These are phyloP conservation scores for Vaccinium corymbosum DNA, from an alignment of 148 eudicot species.

Conservation along the genomic window DNA sequence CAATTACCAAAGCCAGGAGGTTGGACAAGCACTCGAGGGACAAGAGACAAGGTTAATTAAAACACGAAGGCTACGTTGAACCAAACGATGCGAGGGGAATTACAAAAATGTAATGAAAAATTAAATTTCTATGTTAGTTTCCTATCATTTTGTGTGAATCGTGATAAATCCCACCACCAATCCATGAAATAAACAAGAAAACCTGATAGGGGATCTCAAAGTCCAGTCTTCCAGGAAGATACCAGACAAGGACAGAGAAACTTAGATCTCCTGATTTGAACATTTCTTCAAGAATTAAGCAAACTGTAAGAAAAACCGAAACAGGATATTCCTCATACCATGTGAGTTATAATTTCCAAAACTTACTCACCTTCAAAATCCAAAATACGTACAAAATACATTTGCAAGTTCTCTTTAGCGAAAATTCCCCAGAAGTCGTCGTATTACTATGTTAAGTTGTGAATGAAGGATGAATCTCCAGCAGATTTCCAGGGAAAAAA, in stretches of 20 bases:
- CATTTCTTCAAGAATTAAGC: neutral
- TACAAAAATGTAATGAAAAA: neutral
- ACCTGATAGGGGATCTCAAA: neutral
- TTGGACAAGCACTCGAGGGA: neutral
- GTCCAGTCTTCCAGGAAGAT: neutral
- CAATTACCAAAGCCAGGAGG: neutral
- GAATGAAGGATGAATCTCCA: neutral
- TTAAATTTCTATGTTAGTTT: neutral
- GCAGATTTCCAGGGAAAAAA: neutral
- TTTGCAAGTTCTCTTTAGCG: neutral
- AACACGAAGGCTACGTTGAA: neutral
- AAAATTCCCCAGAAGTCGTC: neutral
- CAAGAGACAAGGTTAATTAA: neutral
- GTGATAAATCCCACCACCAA: neutral
- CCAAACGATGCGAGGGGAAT: neutral
- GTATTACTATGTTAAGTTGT: neutral
- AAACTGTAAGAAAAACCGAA: neutral
- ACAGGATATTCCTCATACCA: neutral
- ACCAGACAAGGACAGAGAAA: neutral
- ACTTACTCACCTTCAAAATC: neutral
- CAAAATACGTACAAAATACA: neutral
- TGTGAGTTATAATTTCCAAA: neutral
- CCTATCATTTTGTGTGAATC: neutral
- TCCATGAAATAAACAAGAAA: neutral
- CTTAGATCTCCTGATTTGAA: neutral